Evolutionary conservation across 2,329 filamentous ascomycete genomes (phyloP).

Genomic region (Phyllosticta capitalensis): DNA sequence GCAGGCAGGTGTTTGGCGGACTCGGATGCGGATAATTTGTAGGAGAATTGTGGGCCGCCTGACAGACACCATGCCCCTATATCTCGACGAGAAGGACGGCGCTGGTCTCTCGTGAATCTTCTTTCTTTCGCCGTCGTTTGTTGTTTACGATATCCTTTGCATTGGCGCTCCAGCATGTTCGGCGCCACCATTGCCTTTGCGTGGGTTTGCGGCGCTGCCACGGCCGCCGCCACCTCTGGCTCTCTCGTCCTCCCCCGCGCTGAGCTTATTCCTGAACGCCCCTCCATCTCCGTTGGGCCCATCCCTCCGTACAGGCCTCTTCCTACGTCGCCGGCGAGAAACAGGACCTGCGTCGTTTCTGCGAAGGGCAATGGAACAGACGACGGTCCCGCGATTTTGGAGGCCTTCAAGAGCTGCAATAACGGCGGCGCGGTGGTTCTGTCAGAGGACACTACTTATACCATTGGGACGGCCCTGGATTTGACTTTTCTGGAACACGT

Average conservation of each 20-base stretch:
- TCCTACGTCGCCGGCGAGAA: slow-evolving; percentile 25
- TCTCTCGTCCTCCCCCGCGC: background rate
- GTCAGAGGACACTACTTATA: slow-evolving; percentile 46
- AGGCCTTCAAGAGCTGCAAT: slow-evolving; percentile 51
- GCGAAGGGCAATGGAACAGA: slow-evolving; percentile 34
- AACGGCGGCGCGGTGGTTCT: slow-evolving; percentile 54
- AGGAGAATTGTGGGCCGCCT: background rate
- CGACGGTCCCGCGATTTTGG: slow-evolving; percentile 43
- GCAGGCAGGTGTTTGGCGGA: background rate
- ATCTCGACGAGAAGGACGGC: background rate
- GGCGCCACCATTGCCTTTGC: background rate
- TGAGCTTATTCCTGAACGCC: slow-evolving; percentile 15
- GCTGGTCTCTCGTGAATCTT: background rate
- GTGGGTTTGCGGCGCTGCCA: background rate
- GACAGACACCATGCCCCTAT: background rate
- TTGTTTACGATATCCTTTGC: background rate
- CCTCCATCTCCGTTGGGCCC: slow-evolving; percentile 25
- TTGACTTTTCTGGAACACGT: slow-evolving; percentile 55
- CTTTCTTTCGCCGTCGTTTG: background rate
- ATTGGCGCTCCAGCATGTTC: background rate
- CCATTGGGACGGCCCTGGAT: slow-evolving; percentile 54
- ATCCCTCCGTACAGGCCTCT: slow-evolving; percentile 26
- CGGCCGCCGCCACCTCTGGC: background rate
- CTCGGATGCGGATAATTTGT: background rate
- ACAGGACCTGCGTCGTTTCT: slow-evolving; percentile 30